Evolutionary conservation across 2,329 filamentous ascomycete species (phyloP), one percentile per base, ranked within the genome.

Genomic region (Remersonia thermophila): DNA sequence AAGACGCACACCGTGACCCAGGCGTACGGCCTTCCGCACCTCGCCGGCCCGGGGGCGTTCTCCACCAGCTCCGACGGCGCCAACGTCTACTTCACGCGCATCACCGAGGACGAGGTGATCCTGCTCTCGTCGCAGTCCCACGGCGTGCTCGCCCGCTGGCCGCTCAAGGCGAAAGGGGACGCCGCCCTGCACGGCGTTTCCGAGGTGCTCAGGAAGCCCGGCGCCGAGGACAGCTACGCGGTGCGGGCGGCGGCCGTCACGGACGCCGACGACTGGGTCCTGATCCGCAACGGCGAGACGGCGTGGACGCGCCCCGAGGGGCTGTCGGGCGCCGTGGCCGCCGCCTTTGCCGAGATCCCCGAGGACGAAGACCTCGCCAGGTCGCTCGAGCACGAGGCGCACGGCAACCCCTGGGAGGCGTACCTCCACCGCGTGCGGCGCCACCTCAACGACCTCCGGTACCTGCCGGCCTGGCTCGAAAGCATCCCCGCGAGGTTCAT

Each of bases 61-160:
- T 81, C 86, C 0, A 80, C 76, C 1, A 91, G 80, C 58, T 83
- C 77, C 2, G 71, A 74, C 28, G 81, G 79, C 40, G 77, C 81
- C 14, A 87, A 91, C 50, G 80, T 94, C 7, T 95, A 85, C 62
- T 94, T 96, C 55, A 87, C 83, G 2, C 77, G 87, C 40, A 67
- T 91, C 42, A 86, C 83, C 0, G 65, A 77, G 25, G 74, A 80
- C 7, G 83, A 93, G 51, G 67, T 85, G 2, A 66, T 71, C 20
- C 66, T 94, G 17, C 69, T 83, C 5, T 84, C 83, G 2, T 93
- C 86, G 0, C 66, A 67, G 18, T 91, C 84, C 1, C 75, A 87
- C 47, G 77, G 70, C n/a, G 61, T 86, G 27, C 65, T 95, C 23
- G 81, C 76, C 11, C 73, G 77, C 36, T 95, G 85, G 84, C 58